Base-by-base conservation (phyloP, 331 rosid species). In the Acacia concinna region DNA sequence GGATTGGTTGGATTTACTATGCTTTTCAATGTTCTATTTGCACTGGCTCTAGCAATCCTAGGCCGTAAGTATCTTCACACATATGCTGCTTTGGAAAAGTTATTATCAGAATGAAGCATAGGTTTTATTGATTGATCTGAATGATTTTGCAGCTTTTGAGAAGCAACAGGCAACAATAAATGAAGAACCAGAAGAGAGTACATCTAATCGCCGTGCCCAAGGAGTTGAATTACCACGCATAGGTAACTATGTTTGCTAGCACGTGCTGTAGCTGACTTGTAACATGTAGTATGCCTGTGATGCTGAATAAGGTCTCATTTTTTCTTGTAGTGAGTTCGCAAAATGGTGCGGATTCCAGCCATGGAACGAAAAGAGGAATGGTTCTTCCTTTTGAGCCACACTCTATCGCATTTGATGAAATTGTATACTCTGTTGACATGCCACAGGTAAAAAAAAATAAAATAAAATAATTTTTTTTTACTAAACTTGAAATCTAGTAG, bases 311-410 rank as follows among this genome's bases (percentile, higher is more conserved):
- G 25, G 65, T 54, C 40, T 46, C 20, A 43, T 40, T 59, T 69
- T 25, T 27, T 78, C 71, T 14, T 81, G 82, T 87, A 90, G 92
- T 31, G 69, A 67, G 75, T 28, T 77, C 68, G 8, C 77, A 43
- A 27, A 20, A 18, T 38, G 28, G 59, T 43, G 70, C 3, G 18
- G 79, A 64, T 70, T 79, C 88, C 8, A 82, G 81, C 75, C 82
- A 75, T 0, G 82, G 73, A 71, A 73, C 64, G 12, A 82, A 82
- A 77, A 87, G 67, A 35, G 89, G 91, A 81, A 88, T 88, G 91
- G 75, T 88, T 73, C 91, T 88, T 83, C 87, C 91, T 28, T 88
- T 85, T 77, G 86, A 85, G 43, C 88, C 83, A 64, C 83, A 88
- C 72, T 81, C 86, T 4, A 79, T 88, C 73, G 81, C 91, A 46